Conservation (phyloP, 805 yeast genomes). For the Grigorovia yakushimaensis region DNA sequence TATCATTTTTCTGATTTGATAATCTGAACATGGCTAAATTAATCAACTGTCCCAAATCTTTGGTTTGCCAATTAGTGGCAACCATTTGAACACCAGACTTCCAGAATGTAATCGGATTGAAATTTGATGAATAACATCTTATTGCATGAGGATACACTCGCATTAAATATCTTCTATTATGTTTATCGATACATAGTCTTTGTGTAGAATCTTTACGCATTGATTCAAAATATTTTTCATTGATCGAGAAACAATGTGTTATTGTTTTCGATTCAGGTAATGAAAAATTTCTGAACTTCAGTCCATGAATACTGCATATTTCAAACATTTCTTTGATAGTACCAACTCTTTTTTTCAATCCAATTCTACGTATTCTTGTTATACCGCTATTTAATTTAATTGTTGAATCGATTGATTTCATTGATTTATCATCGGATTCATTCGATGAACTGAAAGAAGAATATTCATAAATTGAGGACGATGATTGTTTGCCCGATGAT, state of each 20-base stretch:
- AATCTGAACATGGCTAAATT: constrained; percentile 73
- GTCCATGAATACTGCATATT: constrained; percentile 44
- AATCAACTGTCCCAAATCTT: constrained; percentile 79
- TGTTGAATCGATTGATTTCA: not conserved
- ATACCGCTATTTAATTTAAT: constrained; percentile 2
- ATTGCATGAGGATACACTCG: constrained; percentile 81
- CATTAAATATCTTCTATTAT: constrained; percentile 66
- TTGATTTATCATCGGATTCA: constrained; percentile 22
- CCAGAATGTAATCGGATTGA: constrained; percentile 76
- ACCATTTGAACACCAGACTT: constrained; percentile 83
- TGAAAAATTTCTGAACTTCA: constrained; percentile 72
- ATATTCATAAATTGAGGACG: constrained; percentile 9
- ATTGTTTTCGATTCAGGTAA: constrained; percentile 72
- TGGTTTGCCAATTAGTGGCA: constrained; percentile 94
- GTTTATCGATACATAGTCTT: constrained; percentile 52
- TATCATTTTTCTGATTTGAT: constrained; percentile 31
- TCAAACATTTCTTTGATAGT: constrained; percentile 18
- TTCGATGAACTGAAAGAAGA: constrained; percentile 27
- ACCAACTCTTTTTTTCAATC: constrained; percentile 17
- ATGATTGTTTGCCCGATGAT: constrained; percentile 3
- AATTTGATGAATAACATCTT: constrained; percentile 70
- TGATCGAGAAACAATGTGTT: constrained; percentile 81
- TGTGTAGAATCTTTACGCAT: constrained; percentile 56
- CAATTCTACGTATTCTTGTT: constrained; percentile 27
- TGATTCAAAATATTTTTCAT: constrained; percentile 57